Percentiles rank a stretch among this genome's conserved stretches.
phyloP scores from a whole-genome alignment of 495 filamentous ascomycete genomes.

The Physcia stellaris region DNA sequence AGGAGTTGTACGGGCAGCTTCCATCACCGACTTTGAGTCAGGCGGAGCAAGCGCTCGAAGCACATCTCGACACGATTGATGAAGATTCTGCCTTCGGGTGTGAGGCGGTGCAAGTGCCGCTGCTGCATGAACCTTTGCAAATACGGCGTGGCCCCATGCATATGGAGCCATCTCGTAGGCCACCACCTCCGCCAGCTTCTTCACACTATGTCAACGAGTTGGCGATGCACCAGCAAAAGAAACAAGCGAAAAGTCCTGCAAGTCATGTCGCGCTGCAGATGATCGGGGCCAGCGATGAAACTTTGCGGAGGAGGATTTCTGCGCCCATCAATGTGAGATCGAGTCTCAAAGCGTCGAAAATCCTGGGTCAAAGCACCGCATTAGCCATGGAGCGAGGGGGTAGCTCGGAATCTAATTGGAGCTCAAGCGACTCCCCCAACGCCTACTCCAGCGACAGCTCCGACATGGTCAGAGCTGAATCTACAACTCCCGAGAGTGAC shows the following conservation, averaged over 20 bases:
- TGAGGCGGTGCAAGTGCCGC: conserved; percentile 2
- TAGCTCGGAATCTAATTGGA: conserved; percentile 17
- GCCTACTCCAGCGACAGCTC: conserved; percentile 12
- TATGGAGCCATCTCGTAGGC: conserved; percentile 17
- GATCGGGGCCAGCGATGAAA: conserved; percentile 3
- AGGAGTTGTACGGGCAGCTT: conserved; percentile 3
- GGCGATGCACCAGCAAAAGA: conserved; percentile 8
- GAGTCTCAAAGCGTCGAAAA: conserved; percentile 11
- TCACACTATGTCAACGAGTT: conserved; percentile 10
- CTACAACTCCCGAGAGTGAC: conserved; percentile 15
- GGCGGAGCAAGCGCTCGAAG: conserved; percentile 18
- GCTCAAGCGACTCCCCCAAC: conserved; percentile 16
- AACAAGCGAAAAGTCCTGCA: conserved; percentile 9
- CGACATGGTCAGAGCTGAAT: conserved; percentile 13
- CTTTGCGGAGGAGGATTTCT: conserved; percentile 10
- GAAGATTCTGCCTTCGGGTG: conserved; percentile 16
- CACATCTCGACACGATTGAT: conserved; percentile 17
- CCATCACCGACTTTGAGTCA: conserved; percentile 13
- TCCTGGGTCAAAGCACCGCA: conserved; percentile 12
- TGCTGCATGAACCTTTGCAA: conserved; percentile 14
- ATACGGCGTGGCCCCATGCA: conserved; percentile 15
- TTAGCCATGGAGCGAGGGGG: conserved; percentile 11
- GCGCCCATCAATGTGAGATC: conserved; percentile 9
- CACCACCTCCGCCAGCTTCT: conserved; percentile 12
- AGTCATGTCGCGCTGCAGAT: conserved; percentile 17